Evolutionary conservation across 208 protist genomes (phyloP).

Genomic region (Trypanosoma avium): DNA sequence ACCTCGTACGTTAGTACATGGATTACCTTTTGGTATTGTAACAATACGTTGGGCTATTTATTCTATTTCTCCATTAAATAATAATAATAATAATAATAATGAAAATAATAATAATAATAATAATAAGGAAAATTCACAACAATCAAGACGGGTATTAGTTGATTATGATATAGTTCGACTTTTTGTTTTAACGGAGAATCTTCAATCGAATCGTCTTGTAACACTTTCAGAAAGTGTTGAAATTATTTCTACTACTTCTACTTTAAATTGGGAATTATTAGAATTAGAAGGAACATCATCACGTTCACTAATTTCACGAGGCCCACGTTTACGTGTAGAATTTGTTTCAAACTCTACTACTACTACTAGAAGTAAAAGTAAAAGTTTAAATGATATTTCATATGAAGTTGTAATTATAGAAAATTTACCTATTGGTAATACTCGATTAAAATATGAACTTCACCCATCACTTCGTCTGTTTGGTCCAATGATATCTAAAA

Average conservation of each 20-base stretch:
- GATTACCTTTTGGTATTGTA: slow-evolving; percentile 84
- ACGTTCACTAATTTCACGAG: not conserved
- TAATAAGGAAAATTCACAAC: not conserved
- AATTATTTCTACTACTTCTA: slow-evolving; percentile 67
- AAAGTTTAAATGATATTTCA: slow-evolving; percentile 19
- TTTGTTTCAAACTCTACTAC: slow-evolving; percentile 12
- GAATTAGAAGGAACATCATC: slow-evolving; percentile 9
- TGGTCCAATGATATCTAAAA: slow-evolving; percentile 69
- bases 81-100: not conserved
- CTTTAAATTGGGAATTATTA: slow-evolving; percentile 57
- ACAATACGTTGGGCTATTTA: slow-evolving; percentile 86
- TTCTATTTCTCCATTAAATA: slow-evolving; percentile 17
- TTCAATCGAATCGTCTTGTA: slow-evolving; percentile 57
- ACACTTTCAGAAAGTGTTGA: slow-evolving; percentile 67
- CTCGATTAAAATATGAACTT: slow-evolving; percentile 67
- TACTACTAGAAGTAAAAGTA: not conserved
- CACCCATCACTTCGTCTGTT: slow-evolving; percentile 66
- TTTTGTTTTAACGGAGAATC: slow-evolving; percentile 80
- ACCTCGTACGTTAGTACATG: slow-evolving; percentile 56
- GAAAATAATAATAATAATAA: not conserved
- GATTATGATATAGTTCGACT: slow-evolving; percentile 78
- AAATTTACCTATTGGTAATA: slow-evolving; percentile 59
- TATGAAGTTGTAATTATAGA: slow-evolving; percentile 42
- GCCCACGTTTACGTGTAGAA: slow-evolving; percentile 22
- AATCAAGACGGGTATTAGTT: slow-evolving; percentile 44